Evolutionary conservation across 495 filamentous ascomycete genomes (phyloP).

Genomic region (Glarea lozoyensis): DNA sequence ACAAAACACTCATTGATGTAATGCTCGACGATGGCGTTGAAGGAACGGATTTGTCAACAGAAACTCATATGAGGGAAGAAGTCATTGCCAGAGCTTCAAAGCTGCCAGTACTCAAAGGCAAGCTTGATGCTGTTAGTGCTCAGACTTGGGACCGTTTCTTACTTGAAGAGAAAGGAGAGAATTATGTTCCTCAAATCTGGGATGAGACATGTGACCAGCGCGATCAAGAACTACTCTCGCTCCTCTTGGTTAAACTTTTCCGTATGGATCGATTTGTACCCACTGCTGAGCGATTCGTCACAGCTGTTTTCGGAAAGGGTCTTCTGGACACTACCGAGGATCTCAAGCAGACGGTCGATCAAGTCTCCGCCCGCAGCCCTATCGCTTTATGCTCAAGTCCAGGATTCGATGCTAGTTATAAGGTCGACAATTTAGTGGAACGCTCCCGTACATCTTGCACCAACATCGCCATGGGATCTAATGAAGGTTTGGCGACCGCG

Average conservation of each 20-base stretch:
- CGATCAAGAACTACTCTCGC: constrained; percentile 72
- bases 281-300: constrained; percentile 78
- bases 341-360: constrained; percentile 71
- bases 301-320: constrained; percentile 78
- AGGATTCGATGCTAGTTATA: constrained; percentile 97
- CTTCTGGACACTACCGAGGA: constrained; percentile 76
- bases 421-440: constrained; percentile 91
- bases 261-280: constrained; percentile 93
- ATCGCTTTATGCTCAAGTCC: constrained; percentile 89
- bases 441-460: constrained; percentile 71
- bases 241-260: constrained; percentile 89
- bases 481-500: constrained; percentile 81
- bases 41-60: constrained; percentile 69
- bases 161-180: constrained; percentile 78
- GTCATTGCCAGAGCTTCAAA: constrained; percentile 58
- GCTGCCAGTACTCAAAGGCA: constrained; percentile 65
- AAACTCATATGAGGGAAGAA: constrained; percentile 53
- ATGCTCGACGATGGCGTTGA: constrained; percentile 73
- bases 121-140: constrained; percentile 49
- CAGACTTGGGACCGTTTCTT: constrained; percentile 74
- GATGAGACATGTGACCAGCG: constrained; percentile 50
- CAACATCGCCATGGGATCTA: constrained; percentile 98
- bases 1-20: constrained; percentile 74
- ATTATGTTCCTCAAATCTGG: constrained; percentile 73
- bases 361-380: constrained; percentile 76